Base-by-base conservation (phyloP, 768 basidiomycete genomes). In the Tricholoma sp. region DNA sequence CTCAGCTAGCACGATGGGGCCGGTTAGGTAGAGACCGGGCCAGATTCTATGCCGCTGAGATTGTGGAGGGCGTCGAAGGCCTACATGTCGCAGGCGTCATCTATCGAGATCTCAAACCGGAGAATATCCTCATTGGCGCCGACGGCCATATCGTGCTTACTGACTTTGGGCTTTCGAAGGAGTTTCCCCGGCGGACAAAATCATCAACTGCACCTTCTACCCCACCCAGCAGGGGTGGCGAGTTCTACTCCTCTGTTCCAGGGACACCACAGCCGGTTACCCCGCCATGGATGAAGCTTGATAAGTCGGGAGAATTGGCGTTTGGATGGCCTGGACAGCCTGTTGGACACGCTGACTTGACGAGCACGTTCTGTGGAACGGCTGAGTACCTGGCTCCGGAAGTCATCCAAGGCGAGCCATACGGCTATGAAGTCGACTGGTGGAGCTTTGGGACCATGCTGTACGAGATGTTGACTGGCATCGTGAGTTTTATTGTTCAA, bases 371-470 rank as follows among this genome's bases (percentile, higher is more conserved):
- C 68, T 96, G 91, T 71, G 94, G 94, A 9, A 96, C 94, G n/a
- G 94, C 94, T 3, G 94, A 96, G 72, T 97, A 97, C 64, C 82
- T 97, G 6, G 94, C 97, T 11, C 97, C 97, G 0, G 96, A 99
- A 73, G 94, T 98, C 46, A 93, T 98, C 63, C 90, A 93, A 65
- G 91, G 94, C 1, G 71, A 89, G 64, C 82, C 86, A 18, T 96
- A 98, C 68, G 87, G 88, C 61, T 98, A 94, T 66, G 92, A 94
- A 63, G 93, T 96, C 19, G 96, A 98, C 69, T 96, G 94, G 91
- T 99, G 94, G 95, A 91, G 89, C 62, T 89, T 96, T 65, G 96
- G 96, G 34, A 98, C 96, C 60, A 96, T 98, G 90, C 74, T 98
- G 58, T 94, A 91, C 69, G 96, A 98, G 76, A 96, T 97, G 89